Conservation (phyloP, 352 stramenopile species). For the Globisporangium radiosum region DNA sequence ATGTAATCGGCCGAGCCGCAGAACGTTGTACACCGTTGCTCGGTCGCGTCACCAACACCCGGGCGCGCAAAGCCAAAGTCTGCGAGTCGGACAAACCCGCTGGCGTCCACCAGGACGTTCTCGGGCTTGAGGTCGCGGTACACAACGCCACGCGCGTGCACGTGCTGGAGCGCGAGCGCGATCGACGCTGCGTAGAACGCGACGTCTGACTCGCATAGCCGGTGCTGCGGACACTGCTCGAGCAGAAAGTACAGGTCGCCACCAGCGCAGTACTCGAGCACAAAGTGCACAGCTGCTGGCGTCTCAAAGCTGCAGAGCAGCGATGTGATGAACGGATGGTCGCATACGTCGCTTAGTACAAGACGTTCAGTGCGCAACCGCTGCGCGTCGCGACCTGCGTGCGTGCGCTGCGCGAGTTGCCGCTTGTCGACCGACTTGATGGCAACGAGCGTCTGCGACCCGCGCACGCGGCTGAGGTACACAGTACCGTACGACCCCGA, state of each 20-base stretch:
- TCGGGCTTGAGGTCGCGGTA: conserved; percentile 91
- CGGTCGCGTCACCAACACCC: conserved; percentile 28
- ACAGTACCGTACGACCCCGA: conserved; percentile 76
- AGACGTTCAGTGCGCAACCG: conserved; percentile 95
- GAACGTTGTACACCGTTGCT: conserved; percentile 70
- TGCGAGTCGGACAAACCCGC: conserved; percentile 85
- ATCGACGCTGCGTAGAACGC: conserved; percentile 98
- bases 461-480: conserved; percentile 46
- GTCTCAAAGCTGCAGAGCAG: conserved; percentile 92
- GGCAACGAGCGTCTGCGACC: conserved; percentile 41
- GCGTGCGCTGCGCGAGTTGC: conserved; percentile 28
- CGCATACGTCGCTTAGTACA: conserved; percentile 87
- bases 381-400: conserved; percentile 33
- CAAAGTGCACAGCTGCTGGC: conserved; percentile 93
- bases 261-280: conserved; percentile 97
- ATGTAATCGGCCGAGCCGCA: conserved; percentile 84
- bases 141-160: conserved; percentile 71
- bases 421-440: conserved; percentile 77
- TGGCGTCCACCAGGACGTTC: conserved; percentile 85
- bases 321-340: conserved; percentile 98
- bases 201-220: conserved; percentile 89
- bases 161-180: conserved; percentile 89
- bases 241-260: conserved; percentile 95
- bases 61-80: conserved; percentile 80
- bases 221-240: conserved; percentile 85